Evolutionary conservation across 208 protist genomes (phyloP), one percentile per base, ranked within the genome.

Genomic region (Trypanosoma avium): DNA sequence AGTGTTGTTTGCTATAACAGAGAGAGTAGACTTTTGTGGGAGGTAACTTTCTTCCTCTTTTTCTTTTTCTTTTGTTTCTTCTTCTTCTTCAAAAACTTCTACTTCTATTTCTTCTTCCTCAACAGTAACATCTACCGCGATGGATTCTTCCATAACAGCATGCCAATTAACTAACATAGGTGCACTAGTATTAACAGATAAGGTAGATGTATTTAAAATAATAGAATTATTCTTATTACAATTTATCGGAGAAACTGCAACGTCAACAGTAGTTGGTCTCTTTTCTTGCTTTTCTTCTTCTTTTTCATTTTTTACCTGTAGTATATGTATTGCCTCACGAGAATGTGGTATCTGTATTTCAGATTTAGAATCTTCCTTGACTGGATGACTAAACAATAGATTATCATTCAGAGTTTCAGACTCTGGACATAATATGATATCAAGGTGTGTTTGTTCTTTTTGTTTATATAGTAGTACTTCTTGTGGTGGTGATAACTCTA

Each of bases 131-230:
- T 62, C 57, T 4, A 62, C 4, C 10, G 3, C 50, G 30, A 62
- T 43, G 33, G 45, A 53, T 30, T 62, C 45, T 10, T 62, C 57
- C 45, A 62, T 21, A 24, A 62, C 42, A 53, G 42, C 40, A 15
- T 52, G 42, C 45, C 57, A 62, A 24, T 62, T 45, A 36, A 62
- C 57, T n/a, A 62, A 40, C 17, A 53, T 32, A 2, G 45, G 57
- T 38, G 43, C 30, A 48, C 43, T 62, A 10, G 45, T 62, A 32
- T 53, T 46, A 13, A 33, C 10, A 24, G 38, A 43, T 33, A 47
- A 5, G 17, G 2, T 8, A 59, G 21, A 42, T 42, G 4, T 9
- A 3, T 1, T 42, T 42, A n/a, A n/a, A n/a, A n/a, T n/a, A n/a
- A n/a, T n/a, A n/a, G n/a, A n/a, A 13, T 9, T 42, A 8, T 15